These are phyloP conservation scores for Stagonosporopsis chrysanthemi DNA, from an alignment of 2,329 filamentous ascomycete genomes.

Conservation along the genomic window DNA sequence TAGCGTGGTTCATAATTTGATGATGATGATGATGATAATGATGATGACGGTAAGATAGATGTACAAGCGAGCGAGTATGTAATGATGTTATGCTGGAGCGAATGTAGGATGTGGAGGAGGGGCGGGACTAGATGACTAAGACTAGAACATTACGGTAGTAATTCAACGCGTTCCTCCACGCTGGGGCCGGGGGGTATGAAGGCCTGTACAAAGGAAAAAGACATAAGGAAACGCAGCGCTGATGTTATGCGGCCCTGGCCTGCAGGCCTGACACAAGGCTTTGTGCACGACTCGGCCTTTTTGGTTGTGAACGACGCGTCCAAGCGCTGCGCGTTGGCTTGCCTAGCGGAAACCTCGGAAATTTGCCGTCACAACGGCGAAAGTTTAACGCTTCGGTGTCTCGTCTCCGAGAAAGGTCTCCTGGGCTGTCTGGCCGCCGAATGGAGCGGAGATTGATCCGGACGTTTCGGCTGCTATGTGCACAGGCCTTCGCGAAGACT, in stretches of 20 bases:
- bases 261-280: not conserved
- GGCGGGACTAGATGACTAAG: slow-evolving; percentile 37
- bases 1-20: not conserved
- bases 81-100: slow-evolving; percentile 6
- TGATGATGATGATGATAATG: not conserved
- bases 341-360: slow-evolving; percentile 5
- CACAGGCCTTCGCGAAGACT: slow-evolving; percentile 8
- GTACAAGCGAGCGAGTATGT: slow-evolving; percentile 7
- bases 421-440: slow-evolving; percentile 4
- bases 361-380: slow-evolving; percentile 15
- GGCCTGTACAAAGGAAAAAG: slow-evolving; percentile 13
- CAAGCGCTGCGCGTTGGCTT: not conserved
- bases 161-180: slow-evolving; percentile 37
- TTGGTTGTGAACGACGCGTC: not conserved
- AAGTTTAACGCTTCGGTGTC: slow-evolving; percentile 9
- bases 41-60: not conserved
- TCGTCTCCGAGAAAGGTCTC: not conserved
- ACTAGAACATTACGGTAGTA: slow-evolving; percentile 45
- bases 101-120: slow-evolving; percentile 27
- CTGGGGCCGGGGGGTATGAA: slow-evolving; percentile 5
- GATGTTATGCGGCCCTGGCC: not conserved
- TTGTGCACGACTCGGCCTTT: not conserved
- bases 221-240: slow-evolving; percentile 2
- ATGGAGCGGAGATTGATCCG: slow-evolving; percentile 14
- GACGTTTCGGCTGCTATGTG: slow-evolving; percentile 2